These are phyloP conservation scores for Ophioceras dolichostomum DNA, from an alignment of 2,329 filamentous ascomycete genomes.

Conservation along the genomic window DNA sequence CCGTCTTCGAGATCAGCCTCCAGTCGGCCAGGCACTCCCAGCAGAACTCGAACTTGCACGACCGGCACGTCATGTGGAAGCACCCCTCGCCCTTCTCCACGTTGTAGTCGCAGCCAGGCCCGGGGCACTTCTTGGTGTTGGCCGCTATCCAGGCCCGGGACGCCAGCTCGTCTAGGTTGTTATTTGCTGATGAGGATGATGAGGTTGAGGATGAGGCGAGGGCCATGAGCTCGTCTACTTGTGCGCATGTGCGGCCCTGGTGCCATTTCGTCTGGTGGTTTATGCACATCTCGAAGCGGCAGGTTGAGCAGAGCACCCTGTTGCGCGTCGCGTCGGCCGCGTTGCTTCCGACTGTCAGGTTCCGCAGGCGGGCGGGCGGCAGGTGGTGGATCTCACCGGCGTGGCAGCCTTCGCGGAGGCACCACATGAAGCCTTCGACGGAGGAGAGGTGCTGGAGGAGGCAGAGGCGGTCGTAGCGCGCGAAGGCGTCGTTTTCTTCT, in stretches of 20 bases:
- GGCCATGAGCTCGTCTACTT: too few relatives aligned
- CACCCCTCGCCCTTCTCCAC: conserved; percentile 20
- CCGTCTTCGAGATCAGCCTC: background rate
- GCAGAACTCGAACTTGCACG: conserved; percentile 23
- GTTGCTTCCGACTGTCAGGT: background rate
- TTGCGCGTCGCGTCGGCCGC: conserved; percentile 4
- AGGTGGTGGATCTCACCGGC: conserved; percentile 10
- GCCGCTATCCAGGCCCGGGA: conserved; percentile 10
- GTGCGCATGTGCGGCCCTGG: conserved; percentile 10
- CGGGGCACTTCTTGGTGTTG: conserved; percentile 13
- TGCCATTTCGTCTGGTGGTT: conserved; percentile 14
- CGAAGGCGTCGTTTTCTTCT: conserved; percentile 2
- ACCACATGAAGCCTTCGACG: conserved; percentile 12
- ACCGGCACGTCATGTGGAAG: conserved; percentile 25
- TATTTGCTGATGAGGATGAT: background rate
- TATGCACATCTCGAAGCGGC: conserved; percentile 15
- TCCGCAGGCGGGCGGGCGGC: too few relatives aligned
- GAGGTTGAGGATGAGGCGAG: too few relatives aligned
- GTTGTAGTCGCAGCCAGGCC: conserved; percentile 8
- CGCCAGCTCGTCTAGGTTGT: conserved; percentile 1
- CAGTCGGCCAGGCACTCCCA: conserved; percentile 14
- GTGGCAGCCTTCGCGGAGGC: conserved; percentile 11
- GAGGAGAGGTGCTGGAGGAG: conserved; percentile 3
- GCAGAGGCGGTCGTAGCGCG: conserved; percentile 7
- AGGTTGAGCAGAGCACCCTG: conserved; percentile 11